A percentile compares a stretch with the other conserved stretches of the same genome.
These are phyloP conservation scores for Microbotryum lychnidis-dioicae DNA, from an alignment of 1,284 basidiomycete genomes.

Conservation along the genomic window DNA sequence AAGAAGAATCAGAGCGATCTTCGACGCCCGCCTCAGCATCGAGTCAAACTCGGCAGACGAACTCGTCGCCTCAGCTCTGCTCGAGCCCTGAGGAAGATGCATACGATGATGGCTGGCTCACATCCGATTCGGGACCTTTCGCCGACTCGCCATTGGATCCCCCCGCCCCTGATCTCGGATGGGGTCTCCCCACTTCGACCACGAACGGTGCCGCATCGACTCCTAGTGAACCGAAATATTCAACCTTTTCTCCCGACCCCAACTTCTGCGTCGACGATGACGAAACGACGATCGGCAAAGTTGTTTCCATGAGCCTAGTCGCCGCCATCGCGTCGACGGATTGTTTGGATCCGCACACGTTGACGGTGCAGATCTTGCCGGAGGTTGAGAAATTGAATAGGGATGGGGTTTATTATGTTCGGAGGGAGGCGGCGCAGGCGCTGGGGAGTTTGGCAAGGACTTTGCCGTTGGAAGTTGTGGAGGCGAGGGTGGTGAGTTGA, in stretches of 20 bases:
- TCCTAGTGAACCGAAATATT: conserved; percentile 12
- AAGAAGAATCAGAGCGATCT: not conserved
- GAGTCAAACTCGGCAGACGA: not conserved
- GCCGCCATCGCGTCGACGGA: conserved; percentile 57
- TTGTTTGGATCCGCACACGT: conserved; percentile 52
- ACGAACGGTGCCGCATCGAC: not conserved
- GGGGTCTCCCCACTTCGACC: not conserved
- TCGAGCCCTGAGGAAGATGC: conserved; percentile 22
- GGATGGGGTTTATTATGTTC: conserved; percentile 73
- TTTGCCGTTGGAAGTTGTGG: conserved; percentile 61
- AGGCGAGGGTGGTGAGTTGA: conserved; percentile 54
- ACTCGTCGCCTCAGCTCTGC: conserved; percentile 6
- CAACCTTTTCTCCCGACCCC: conserved; percentile 24
- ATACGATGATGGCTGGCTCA: conserved; percentile 16
- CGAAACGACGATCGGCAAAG: conserved; percentile 75
- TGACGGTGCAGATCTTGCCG: conserved; percentile 61
- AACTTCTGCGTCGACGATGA: conserved; percentile 32
- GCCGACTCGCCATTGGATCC: not conserved
- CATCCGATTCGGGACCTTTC: not conserved
- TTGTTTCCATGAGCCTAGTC: conserved; percentile 88
- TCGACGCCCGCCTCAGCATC: not conserved
- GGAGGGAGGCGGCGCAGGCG: conserved; percentile 82
- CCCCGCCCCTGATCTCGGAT: not conserved
- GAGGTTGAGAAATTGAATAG: conserved; percentile 71
- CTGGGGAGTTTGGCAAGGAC: conserved; percentile 80